Evolutionary conservation across 768 basidiomycete species (phyloP).

Genomic region (Suillus alpinus): DNA sequence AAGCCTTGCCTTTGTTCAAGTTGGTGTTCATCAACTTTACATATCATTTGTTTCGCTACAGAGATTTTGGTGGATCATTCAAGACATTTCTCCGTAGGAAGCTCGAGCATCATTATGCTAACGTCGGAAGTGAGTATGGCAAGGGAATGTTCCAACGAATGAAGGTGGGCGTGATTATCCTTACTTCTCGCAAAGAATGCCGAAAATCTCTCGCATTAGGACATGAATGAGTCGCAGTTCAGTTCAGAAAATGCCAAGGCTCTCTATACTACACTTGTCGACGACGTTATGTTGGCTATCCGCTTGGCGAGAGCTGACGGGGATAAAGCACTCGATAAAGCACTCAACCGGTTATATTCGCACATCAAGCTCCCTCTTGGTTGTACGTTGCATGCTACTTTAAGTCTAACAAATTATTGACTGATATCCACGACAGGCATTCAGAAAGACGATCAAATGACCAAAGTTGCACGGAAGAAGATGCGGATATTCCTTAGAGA

Average conservation of each 20-base stretch:
- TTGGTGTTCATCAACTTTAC: neutral
- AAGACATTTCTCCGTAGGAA: neutral
- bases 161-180: neutral
- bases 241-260: neutral
- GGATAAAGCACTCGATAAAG: neutral
- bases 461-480: neutral
- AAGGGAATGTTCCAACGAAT: conserved; percentile 1
- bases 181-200: neutral
- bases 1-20: neutral
- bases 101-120: neutral
- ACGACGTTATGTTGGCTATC: neutral
- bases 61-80: neutral
- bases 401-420: neutral
- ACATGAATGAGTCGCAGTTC: neutral
- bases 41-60: neutral
- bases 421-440: neutral
- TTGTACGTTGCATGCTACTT: neutral
- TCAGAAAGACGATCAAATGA: neutral
- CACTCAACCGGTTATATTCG: neutral
- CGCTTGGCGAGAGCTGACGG: neutral
- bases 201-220: neutral
- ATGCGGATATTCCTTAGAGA: neutral
- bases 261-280: neutral
- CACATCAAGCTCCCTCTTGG: neutral
- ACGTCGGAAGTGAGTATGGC: neutral